These are phyloP conservation scores for Tothia fuscella DNA, from an alignment of 2,329 filamentous ascomycete species.

Conservation along the genomic window DNA sequence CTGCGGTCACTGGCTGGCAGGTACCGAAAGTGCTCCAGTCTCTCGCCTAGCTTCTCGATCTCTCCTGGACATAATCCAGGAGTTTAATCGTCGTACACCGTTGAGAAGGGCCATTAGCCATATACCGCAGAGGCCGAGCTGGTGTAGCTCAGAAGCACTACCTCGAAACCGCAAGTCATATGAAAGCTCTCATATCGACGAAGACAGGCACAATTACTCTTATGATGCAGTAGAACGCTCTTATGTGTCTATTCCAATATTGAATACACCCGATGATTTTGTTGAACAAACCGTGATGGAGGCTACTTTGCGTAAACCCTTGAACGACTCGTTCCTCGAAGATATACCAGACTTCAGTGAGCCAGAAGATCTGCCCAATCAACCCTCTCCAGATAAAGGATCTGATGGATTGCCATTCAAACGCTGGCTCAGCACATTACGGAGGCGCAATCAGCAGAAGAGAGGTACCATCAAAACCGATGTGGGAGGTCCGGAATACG, in stretches of 20 bases:
- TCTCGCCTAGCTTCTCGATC: conserved; percentile 12
- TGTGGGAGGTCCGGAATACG: conserved; percentile 16
- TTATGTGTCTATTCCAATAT: no score
- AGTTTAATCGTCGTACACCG: conserved; percentile 1
- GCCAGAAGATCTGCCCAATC: no score
- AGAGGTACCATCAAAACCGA: conserved; percentile 15
- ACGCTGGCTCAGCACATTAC: conserved; percentile 61
- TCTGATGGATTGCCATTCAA: conserved; percentile 57
- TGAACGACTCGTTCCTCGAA: no score
- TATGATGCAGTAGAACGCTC: no score
- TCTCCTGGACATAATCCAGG: conserved; percentile 10
- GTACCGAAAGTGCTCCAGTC: conserved; percentile 24
- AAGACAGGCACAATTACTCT: no score
- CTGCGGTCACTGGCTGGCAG: conserved; percentile 13
- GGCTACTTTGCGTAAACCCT: no score
- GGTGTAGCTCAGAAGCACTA: conserved; percentile 6
- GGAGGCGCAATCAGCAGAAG: conserved; percentile 37
- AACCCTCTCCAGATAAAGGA: no score
- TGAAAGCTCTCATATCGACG: no score
- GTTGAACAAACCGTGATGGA: no score
- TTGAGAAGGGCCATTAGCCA: not conserved
- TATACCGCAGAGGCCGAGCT: not conserved
- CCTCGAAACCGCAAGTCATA: no score
- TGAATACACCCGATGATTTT: no score
- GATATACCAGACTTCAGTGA: no score